Conservation (phyloP, 2,329 filamentous ascomycete genomes). For the Meredithiella fracta region DNA sequence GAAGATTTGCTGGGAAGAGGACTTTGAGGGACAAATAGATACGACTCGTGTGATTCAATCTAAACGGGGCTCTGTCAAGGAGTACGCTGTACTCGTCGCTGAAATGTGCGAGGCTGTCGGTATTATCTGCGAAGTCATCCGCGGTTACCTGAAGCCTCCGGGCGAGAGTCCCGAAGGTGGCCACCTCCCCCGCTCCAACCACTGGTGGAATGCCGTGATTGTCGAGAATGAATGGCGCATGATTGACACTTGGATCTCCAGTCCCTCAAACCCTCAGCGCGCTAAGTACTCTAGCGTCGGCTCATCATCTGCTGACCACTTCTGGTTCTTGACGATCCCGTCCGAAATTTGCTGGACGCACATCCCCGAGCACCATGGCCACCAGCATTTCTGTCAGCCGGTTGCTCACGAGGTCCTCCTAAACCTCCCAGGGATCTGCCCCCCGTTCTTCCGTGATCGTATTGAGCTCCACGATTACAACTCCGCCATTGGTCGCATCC, state of each 20-base stretch:
- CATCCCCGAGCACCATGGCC: conserved; percentile 68
- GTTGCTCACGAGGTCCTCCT: conserved; percentile 74
- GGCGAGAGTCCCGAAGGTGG: conserved; percentile 70
- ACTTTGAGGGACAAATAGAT: conserved; percentile 73
- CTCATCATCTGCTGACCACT: conserved; percentile 58
- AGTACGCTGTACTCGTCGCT: conserved; percentile 72
- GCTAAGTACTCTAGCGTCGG: conserved; percentile 58
- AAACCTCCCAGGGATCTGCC: conserved; percentile 70
- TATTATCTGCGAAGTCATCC: conserved; percentile 70
- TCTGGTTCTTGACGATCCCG: conserved; percentile 87
- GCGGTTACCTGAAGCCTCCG: conserved; percentile 78
- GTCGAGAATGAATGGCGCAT: conserved; percentile 93
- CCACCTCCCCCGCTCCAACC: conserved; percentile 72
- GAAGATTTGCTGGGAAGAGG: conserved; percentile 87
- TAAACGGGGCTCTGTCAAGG: conserved; percentile 70
- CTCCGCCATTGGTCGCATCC: conserved; percentile 68
- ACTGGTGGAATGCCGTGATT: conserved; percentile 94
- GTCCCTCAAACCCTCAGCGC: conserved; percentile 73
- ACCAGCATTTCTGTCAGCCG: conserved; percentile 85
- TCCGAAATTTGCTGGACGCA: conserved; percentile 91
- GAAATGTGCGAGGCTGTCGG: conserved; percentile 92
- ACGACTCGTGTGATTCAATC: conserved; percentile 68
- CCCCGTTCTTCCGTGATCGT: conserved; percentile 70
- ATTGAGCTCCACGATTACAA: conserved; percentile 79
- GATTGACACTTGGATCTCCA: conserved; percentile 84